Evolutionary conservation across 352 stramenopile genomes (phyloP), one percentile per base, ranked within the genome.

Genomic region (Sclerospora graminicola): DNA sequence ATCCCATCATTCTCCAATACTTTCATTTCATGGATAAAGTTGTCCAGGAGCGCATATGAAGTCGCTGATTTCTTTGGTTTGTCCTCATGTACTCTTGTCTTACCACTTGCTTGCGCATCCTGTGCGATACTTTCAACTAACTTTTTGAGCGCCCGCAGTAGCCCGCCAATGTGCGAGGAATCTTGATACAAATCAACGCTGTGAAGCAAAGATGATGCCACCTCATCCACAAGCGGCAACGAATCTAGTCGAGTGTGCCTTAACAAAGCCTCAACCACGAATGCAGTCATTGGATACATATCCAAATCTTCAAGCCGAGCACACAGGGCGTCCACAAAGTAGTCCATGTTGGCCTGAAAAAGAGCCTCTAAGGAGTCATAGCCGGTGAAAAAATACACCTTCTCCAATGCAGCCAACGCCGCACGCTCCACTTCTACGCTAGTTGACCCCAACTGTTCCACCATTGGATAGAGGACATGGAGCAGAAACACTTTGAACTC

Each of bases 341-440:
- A 93, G 53, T 93, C 82, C 76, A 90, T 90, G 38, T 90, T 93
- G 40, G 54, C 52, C 37, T 84, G 66, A 16, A 90, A 83, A 30
- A 90, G 62, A 14, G 53, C 57, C 32, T 85, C 72, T 28, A 88
- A 47, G 5, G 67, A 78, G 6, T 46, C 46, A 20, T 84, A 77
- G 11, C 60, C 69, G 14, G 69, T 77, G 21, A 71, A 66, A 33
- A 67, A 82, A 26, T 73, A 76, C 14, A 93, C 51, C 24, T 78
- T 86, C 15, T 72, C 51, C 10, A 93, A 54, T n/a, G 77, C 64
- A 30, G 63, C 63, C n/a, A 89, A 60, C 13, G 79, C 74, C 9
- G 74, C 67, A 14, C 69, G 79, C 38, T 90, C 72, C 24, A 93
- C 71, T 51, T 81, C 58, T 4, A 73, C 48, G 13, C 60, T 62